A percentile compares a stretch with the other conserved stretches of the same genome.
These are phyloP conservation scores for Babesia microti DNA, from an alignment of 169 alveolate species.

Conservation along the genomic window DNA sequence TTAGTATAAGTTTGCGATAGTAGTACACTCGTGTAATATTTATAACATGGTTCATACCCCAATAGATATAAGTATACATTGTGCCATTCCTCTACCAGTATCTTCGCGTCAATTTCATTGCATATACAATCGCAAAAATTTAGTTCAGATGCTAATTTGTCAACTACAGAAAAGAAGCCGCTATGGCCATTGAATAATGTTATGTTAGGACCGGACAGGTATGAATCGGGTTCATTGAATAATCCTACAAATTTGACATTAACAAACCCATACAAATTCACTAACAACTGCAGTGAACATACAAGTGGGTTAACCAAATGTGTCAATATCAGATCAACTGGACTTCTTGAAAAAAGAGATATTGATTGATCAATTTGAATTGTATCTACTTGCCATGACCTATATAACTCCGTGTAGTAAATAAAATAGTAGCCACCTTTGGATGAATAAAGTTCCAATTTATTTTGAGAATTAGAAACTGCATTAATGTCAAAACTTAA, in stretches of 20 bases:
- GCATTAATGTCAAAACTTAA: too few species aligned
- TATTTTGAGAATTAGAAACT: too few species aligned
- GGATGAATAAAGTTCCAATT: conserved; percentile 14
- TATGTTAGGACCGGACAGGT: conserved; percentile 40
- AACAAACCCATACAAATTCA: conserved; percentile 13
- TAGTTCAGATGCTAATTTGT: neutral
- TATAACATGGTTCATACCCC: conserved; percentile 16
- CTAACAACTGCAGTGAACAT: conserved; percentile 12
- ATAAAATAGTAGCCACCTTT: conserved; percentile 20
- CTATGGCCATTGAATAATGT: conserved; percentile 25
- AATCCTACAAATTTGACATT: conserved; percentile 34
- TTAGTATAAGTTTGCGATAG: conserved; percentile 21
- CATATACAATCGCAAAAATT: conserved; percentile 6
- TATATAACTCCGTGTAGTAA: conserved; percentile 35
- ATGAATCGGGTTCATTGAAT: conserved; percentile 22
- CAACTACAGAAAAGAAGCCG: conserved; percentile 18
- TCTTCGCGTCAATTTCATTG: conserved; percentile 17
- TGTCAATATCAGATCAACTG: conserved; percentile 22
- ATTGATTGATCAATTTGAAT: conserved; percentile 13
- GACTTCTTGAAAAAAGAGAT: conserved; percentile 33
- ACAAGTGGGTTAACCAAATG: conserved; percentile 39
- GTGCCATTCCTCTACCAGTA: conserved; percentile 33
- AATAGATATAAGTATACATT: conserved; percentile 19
- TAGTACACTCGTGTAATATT: conserved; percentile 29
- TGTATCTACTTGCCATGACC: conserved; percentile 25